Base-by-base conservation (phyloP, 2,329 filamentous ascomycete species). In the Grosmannia huntii region DNA sequence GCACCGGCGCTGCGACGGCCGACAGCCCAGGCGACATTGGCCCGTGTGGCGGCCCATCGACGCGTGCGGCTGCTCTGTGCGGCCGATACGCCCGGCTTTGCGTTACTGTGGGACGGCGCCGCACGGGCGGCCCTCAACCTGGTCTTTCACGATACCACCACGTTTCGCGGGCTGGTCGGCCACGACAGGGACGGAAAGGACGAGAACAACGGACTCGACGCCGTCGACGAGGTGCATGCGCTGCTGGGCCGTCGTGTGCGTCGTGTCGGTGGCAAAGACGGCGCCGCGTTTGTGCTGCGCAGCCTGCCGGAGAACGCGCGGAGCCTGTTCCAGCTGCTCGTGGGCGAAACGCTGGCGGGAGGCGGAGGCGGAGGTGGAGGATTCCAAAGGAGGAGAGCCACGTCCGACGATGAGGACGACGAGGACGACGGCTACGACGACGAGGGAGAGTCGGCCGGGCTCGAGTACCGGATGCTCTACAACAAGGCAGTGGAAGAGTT, bases 401-500 rank as follows among this genome's bases (percentile, higher is more conserved):
- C 0, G 83, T 97, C 23, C 19, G 41, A 44, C 41, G 41, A 44
- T 19, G 16, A 96, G 69, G 79, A 89, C 28, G 84, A 89, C 64
- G 71, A 97, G 63, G 97, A 96, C 68, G 90, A 95, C 68, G 96
- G 95, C 73, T 74, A 64, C 14, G 66, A 67, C 10, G 69, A 69
- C 11, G 74, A 71, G 0, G 72, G 75, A 19, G 82, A 84, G 60
- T 79, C 80, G 38, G 77, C 82, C 2, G 90, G 88, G 0, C 84
- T 99, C 19, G 92, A 97, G 72, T 97, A 96, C 69, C 80, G 90
- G 25, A 85, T 90, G 65, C 71, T 99, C 63, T 99, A 97, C 68
- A 90, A 95, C 69, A 96, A 96, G 74, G 91, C 94, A 2, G 87
- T 92, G 5, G 91, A 96, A 72, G 90, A 96, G 68, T 97, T 99